Evolutionary conservation across 2,329 filamentous ascomycete genomes (phyloP), one percentile per base, ranked within the genome.

Genomic region (Pestalotiopsis sp.): DNA sequence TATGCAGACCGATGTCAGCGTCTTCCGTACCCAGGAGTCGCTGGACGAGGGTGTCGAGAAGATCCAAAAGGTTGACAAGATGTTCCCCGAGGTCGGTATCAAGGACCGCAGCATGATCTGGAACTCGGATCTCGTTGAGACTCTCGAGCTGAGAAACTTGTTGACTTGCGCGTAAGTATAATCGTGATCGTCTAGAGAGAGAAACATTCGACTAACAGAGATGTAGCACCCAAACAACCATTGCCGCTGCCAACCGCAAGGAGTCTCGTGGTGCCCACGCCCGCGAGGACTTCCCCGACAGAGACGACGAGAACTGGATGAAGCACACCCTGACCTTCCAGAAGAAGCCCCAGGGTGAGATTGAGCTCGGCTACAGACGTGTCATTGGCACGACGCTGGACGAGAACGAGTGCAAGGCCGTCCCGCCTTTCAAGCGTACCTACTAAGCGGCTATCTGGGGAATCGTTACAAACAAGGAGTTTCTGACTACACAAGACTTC

Each of bases 41-140:
- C 88, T 98, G 80, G 94, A 98, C 74, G 93, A 98, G 82, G 95
- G 95, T 88, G 94, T 97, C 70, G 85, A 86, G 82, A 94, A 91
- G 86, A 96, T 98, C 81, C 89, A 84, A 72, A 90, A 94, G 74
- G 93, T 98, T 74, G 95, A 98, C 80, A 82, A 88, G 75, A 87
- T 85, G 76, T 98, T 92, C 84, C 83, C 86, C 75, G 86, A 98
- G 78, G 91, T 98, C 74, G 93, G 94, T 77, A 98, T 93, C 84
- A 97, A 97, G 89, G 95, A 98, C 82, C 92, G 96, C 82, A 97
- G 93, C 88, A 98, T 98, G 95, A 98, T 98, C 86, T 98, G 95
- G 95, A 98, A 98, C 90, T 94, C 93, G 26, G 95, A 98, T 78
- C 89, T 98, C 52, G 94, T 97, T 70, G 95, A 98, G 88, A 97